Base-by-base conservation (phyloP, 1,284 basidiomycete species). In the Erythrobasidium hasegawianum region DNA sequence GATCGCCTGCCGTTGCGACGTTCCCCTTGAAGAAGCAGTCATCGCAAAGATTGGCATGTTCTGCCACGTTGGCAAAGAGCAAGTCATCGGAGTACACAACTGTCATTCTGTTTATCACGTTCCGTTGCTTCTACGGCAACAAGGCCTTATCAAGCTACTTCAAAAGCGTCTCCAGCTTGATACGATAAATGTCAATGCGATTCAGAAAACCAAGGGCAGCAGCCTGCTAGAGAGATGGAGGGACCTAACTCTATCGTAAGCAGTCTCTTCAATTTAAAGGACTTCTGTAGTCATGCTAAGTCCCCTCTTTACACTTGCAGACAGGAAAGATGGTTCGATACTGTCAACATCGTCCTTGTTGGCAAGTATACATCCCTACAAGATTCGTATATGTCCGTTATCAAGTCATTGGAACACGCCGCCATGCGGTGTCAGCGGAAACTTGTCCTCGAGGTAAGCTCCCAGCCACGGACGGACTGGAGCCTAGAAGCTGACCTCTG, bases 21-120 rank as follows among this genome's bases (percentile, higher is more conserved):
- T 78, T 50, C 79, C 89, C 0, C 83, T 99, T 16, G 86, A 89
- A 62, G 83, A 84, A 2, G 83, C 88, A 0, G 95, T 95, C 52
- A 96, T 94, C 79, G 84, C 87, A 74, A 98, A 98, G 79, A 94
- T 98, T 53, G 93, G 91, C 70, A 97, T 98, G 94, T 98, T 98
- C 83, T 98, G 95, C 79, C 96, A 98, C 76, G 95, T 98, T 70
- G 82, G 86, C 1, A 83, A 89, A 3, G 88, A 93, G 74, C 96
- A 98, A 78, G 96, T 98, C 45, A 83, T 98, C 64, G 95, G 92
- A 64, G 90, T 98, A 13, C 95, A 97, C 78, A 93, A 98, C 75
- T 91, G 98, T 45, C 86, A 87, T 7, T 97, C 94, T 20, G 92
- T 97, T 38, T 99, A 99, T 79, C 95, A 98, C 75, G 95, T 98